Percentiles rank a stretch among this genome's conserved stretches.
These are phyloP conservation scores for Neonectria faginata DNA, from an alignment of 2,329 filamentous ascomycete species.

Conservation along the genomic window DNA sequence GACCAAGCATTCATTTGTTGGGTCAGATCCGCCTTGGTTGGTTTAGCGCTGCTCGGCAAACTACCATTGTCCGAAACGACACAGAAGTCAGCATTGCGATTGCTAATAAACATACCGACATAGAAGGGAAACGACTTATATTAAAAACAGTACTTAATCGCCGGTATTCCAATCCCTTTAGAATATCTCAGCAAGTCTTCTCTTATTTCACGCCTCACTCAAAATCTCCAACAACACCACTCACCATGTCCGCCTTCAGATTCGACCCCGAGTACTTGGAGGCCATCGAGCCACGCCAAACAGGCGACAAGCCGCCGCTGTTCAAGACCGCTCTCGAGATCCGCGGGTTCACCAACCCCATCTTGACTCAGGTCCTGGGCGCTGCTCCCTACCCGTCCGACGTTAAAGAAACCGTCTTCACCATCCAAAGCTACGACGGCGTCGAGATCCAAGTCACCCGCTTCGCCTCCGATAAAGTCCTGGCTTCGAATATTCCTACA, in stretches of 20 bases:
- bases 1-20: neutral
- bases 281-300: neutral
- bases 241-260: constrained; percentile 8
- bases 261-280: constrained; percentile 26
- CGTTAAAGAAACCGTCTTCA: constrained; percentile 27
- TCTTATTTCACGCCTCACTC: neutral
- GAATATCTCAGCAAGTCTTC: neutral
- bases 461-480: constrained; percentile 23
- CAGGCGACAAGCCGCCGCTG: constrained; percentile 7
- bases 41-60: neutral
- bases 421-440: constrained; percentile 34
- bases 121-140: neutral
- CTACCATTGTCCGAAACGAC: neutral
- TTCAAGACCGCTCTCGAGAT: constrained; percentile 23
- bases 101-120: neutral
- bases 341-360: constrained; percentile 12
- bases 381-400: constrained; percentile 7
- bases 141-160: neutral
- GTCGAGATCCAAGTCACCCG: constrained; percentile 32
- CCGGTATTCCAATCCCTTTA: too few relatives aligned
- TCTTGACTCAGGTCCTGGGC: constrained; percentile 12
- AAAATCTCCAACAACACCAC: neutral
- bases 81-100: neutral
- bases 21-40: neutral
- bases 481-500: neutral